Conservation (phyloP, 305 asterid genomes). For the Plantago lanceolata region DNA sequence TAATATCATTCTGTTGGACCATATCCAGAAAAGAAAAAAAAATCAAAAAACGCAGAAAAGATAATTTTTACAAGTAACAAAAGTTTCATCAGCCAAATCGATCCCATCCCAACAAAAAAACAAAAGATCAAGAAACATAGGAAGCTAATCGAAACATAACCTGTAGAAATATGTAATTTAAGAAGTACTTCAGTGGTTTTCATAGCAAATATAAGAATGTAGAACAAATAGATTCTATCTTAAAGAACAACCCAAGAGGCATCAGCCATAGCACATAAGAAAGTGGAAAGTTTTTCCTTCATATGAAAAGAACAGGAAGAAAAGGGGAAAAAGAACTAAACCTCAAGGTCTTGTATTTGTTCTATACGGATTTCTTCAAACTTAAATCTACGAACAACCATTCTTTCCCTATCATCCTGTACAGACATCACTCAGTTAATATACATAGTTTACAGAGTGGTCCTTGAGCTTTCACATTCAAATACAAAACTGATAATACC, state of each 20-base stretch:
- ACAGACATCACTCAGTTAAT: constrained; percentile 23
- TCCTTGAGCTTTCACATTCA: background rate
- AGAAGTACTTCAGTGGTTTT: background rate
- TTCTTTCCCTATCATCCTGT: constrained; percentile 96
- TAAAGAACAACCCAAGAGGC: constrained; percentile 3
- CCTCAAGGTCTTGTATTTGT: constrained; percentile 99
- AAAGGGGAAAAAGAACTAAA: no score
- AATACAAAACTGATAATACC: constrained; percentile 32
- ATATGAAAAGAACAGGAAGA: no score
- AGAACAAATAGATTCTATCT: background rate
- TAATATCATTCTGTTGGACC: constrained; percentile 68
- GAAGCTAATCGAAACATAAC: background rate
- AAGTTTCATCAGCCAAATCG: constrained; percentile 4
- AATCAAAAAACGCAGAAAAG: constrained; percentile 17
- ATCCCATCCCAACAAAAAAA: background rate
- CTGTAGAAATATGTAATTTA: no score
- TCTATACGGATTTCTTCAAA: constrained; percentile 90
- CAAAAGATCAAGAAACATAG: background rate
- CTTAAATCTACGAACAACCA: constrained; percentile 81
- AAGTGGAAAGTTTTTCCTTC: constrained; percentile 21
- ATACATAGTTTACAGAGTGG: constrained; percentile 8
- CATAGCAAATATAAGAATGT: background rate
- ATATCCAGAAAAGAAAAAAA: constrained; percentile 12
- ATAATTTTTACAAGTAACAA: constrained; percentile 1
- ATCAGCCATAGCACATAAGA: constrained; percentile 13